Evolutionary conservation across 805 yeast species (phyloP).

Genomic region (Tanozyma kutaoensis): DNA sequence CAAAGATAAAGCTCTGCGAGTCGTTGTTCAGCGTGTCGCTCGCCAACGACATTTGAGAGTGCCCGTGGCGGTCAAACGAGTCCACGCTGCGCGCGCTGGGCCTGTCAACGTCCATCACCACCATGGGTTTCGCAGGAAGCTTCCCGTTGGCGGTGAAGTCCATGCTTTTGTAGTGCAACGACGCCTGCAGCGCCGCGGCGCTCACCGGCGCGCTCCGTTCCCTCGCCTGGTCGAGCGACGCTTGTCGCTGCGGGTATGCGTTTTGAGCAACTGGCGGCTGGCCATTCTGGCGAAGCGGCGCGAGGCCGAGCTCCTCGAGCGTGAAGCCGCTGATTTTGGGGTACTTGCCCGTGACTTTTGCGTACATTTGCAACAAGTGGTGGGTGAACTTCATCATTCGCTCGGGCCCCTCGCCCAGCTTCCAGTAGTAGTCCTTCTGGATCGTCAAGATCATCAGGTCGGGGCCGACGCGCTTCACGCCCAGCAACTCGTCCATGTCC

Average conservation of each 20-base stretch:
- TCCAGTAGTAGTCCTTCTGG: constrained; percentile 79
- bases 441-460: constrained; percentile 48
- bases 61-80: too few species aligned
- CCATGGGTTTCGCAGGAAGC: constrained; percentile 29
- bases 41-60: background rate
- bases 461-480: constrained; percentile 37
- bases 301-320: constrained; percentile 19
- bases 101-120: constrained; percentile 18
- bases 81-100: constrained; percentile 5
- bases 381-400: constrained; percentile 20
- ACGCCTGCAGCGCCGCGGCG: background rate
- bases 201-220: background rate
- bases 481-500: constrained; percentile 61
- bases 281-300: too few species aligned
- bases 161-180: constrained; percentile 14
- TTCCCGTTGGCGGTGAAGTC: constrained; percentile 30
- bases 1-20: constrained; percentile 7
- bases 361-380: constrained; percentile 17
- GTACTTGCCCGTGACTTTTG: constrained; percentile 21
- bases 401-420: constrained; percentile 22
- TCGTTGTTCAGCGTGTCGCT: constrained; percentile 1
- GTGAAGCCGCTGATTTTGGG: constrained; percentile 21
- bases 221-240: background rate
- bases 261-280: constrained; percentile 1
- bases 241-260: background rate